Percentiles rank a stretch among this genome's conserved stretches.
phyloP scores from a whole-genome alignment of 2,329 filamentous ascomycete genomes.

The Neonectria faginata region DNA sequence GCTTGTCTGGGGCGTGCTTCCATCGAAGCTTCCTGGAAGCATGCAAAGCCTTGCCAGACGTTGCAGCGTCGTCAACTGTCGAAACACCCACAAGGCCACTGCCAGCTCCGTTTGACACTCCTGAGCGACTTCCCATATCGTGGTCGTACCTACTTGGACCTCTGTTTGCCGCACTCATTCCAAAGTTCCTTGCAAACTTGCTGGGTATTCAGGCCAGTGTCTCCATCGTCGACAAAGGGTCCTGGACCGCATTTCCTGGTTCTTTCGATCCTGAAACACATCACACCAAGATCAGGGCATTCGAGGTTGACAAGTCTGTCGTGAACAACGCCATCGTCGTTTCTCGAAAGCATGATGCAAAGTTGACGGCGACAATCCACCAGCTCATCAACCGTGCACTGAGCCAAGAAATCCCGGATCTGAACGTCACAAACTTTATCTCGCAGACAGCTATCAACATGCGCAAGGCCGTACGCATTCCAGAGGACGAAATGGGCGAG shows the following conservation, averaged over 20 bases:
- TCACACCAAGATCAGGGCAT: slow-evolving; percentile 33
- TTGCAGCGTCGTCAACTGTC: slow-evolving; percentile 1
- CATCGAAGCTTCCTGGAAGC: slow-evolving; percentile 39
- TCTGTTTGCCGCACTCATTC: slow-evolving; percentile 31
- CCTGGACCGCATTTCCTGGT: slow-evolving; percentile 36
- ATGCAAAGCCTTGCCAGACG: background rate
- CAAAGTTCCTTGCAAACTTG: slow-evolving; percentile 31
- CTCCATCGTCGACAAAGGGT: slow-evolving; percentile 30
- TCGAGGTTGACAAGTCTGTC: slow-evolving; percentile 27
- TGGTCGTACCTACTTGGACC: slow-evolving; percentile 42
- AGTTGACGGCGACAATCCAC: slow-evolving; percentile 35
- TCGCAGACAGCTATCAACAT: slow-evolving; percentile 42
- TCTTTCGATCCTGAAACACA: slow-evolving; percentile 27
- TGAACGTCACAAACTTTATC: slow-evolving; percentile 40
- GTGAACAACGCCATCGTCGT: slow-evolving; percentile 24
- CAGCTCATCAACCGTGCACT: slow-evolving; percentile 39
- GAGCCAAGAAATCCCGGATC: slow-evolving; percentile 32
- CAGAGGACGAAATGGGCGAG: slow-evolving; percentile 33
- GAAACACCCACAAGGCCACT: slow-evolving; percentile 24
- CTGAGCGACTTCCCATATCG: slow-evolving; percentile 39
- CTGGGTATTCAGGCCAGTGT: slow-evolving; percentile 32
- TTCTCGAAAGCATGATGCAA: slow-evolving; percentile 37
- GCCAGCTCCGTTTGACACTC: slow-evolving; percentile 38
- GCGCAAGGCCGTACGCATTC: slow-evolving; percentile 36
- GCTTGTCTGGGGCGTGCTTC: slow-evolving; percentile 37